Conservation (phyloP, 2,329 filamentous ascomycete species). For the Nannizzia gypsea region DNA sequence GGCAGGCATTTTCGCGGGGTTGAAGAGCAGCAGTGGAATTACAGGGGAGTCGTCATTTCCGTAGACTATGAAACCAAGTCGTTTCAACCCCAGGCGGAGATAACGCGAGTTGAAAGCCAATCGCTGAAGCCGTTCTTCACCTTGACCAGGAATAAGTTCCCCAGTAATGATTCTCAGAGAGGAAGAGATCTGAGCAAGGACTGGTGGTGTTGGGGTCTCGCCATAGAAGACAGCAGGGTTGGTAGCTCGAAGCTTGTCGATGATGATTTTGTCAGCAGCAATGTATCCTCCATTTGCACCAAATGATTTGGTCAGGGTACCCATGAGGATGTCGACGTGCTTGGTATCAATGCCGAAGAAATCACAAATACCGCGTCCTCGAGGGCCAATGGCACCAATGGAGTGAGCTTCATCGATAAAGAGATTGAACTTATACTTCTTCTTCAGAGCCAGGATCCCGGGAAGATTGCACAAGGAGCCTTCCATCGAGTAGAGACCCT, state of each 20-base stretch:
- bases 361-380: constrained; percentile 86
- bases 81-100: constrained; percentile 92
- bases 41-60: constrained; percentile 97
- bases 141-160: constrained; percentile 77
- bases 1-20: constrained; percentile 96
- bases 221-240: constrained; percentile 81
- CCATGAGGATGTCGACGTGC: constrained; percentile 93
- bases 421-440: constrained; percentile 91
- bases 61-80: constrained; percentile 90
- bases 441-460: constrained; percentile 72
- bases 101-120: constrained; percentile 98
- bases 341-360: constrained; percentile 85
- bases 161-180: constrained; percentile 82
- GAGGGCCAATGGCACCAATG: constrained; percentile 79
- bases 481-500: constrained; percentile 98
- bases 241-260: constrained; percentile 76
- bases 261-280: constrained; percentile 75
- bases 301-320: constrained; percentile 95
- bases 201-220: constrained; percentile 75
- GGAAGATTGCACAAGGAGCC: constrained; percentile 98
- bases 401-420: constrained; percentile 97
- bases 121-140: constrained; percentile 86
- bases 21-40: constrained; percentile 85
- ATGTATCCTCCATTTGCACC: constrained; percentile 96
- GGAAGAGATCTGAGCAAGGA: constrained; percentile 80